Evolutionary conservation across 1,284 basidiomycete genomes (phyloP).

Genomic region (Testicularia cyperi): DNA sequence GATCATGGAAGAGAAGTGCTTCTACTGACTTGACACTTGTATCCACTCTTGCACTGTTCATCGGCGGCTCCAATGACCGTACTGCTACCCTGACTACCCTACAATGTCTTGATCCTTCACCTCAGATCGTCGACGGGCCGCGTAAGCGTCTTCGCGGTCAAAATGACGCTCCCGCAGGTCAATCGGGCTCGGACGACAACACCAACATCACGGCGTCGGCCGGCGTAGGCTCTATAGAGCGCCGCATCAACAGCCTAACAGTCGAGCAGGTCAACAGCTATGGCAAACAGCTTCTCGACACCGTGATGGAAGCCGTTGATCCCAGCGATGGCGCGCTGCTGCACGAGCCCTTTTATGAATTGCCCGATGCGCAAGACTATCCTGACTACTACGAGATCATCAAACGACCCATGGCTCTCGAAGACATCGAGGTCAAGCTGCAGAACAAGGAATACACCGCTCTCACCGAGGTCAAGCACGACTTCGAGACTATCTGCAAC

Average conservation of each 20-base stretch:
- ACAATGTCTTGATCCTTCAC: too few species aligned
- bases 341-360: conserved; percentile 72
- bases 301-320: conserved; percentile 30
- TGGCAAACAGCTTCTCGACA: conserved; percentile 33
- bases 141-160: conserved; percentile 39
- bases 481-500: conserved; percentile 82
- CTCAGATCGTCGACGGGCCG: conserved; percentile 37
- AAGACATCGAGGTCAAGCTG: conserved; percentile 74
- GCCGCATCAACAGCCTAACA: conserved; percentile 23
- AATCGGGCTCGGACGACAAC: conserved; percentile 4
- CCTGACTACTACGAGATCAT: conserved; percentile 91
- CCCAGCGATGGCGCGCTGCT: conserved; percentile 61
- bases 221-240: conserved; percentile 26
- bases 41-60: too few species aligned
- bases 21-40: background rate
- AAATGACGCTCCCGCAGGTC: conserved; percentile 4
- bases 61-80: too few species aligned
- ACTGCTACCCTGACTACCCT: too few species aligned
- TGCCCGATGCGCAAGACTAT: conserved; percentile 76
- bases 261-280: conserved; percentile 15
- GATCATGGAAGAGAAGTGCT: too few species aligned
- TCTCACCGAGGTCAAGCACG: conserved; percentile 73
- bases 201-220: background rate
- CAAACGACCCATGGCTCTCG: conserved; percentile 78
- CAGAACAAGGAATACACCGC: conserved; percentile 69